Evolutionary conservation across 108 stramenopile genomes (phyloP).

Genomic region (Epithemia pelagica): DNA sequence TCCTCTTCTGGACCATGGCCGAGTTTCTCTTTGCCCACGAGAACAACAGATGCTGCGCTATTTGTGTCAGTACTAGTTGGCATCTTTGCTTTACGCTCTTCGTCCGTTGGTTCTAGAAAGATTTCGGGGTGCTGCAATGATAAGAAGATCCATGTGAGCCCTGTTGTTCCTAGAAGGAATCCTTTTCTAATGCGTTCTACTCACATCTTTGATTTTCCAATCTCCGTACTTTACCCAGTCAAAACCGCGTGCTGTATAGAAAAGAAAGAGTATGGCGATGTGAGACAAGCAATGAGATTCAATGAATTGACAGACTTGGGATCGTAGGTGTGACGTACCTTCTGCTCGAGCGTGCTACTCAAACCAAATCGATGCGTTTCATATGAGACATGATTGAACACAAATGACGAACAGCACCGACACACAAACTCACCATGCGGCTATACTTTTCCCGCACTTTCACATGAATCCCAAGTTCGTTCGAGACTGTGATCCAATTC

Average conservation of each 20-base stretch:
- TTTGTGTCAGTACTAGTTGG: constrained; percentile 24
- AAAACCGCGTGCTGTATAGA: constrained; percentile 40
- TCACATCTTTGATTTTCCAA: constrained; percentile 66
- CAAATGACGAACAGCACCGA: no score
- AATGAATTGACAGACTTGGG: neutral
- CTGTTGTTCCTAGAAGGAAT: no score
- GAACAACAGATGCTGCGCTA: no score
- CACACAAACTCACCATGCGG: constrained; percentile 37
- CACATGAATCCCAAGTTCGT: constrained; percentile 78
- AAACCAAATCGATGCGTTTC: no score
- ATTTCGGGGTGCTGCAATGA: constrained; percentile 63
- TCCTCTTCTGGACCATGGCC: constrained; percentile 13
- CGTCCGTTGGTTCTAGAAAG: constrained; percentile 48
- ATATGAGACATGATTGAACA: no score
- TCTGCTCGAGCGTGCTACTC: constrained; percentile 50
- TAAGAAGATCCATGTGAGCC: no score
- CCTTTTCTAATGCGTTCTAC: no score
- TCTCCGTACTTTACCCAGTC: constrained; percentile 47
- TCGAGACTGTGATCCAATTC: constrained; percentile 75
- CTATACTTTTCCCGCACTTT: constrained; percentile 85
- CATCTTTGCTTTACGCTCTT: constrained; percentile 53
- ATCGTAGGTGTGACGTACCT: no score
- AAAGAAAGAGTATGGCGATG: no score
- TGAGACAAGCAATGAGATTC: neutral
- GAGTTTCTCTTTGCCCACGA: no score